Evolutionary conservation across 352 stramenopile species (phyloP), one percentile per base, ranked within the genome.

Genomic region (Stramenopiles sp.): DNA sequence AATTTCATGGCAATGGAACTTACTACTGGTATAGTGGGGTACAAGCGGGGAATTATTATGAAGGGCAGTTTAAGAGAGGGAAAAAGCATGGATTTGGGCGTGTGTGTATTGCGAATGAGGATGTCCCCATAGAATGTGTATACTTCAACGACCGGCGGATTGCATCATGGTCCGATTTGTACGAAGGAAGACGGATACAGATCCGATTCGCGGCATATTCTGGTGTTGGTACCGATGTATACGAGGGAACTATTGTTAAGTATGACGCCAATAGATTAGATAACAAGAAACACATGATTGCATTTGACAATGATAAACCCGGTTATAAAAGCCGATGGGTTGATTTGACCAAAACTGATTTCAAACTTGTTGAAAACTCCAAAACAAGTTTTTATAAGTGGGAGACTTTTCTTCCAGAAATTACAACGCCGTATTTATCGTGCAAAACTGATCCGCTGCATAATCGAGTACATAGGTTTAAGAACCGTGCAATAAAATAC

Each of bases 21-120:
- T 94, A 92, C 81, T 87, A 88, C 82, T 93, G 91, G 80, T 82
- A 82, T 8, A 76, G 71, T 75, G 85, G 85, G 7, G 83, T 71
- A 30, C 75, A 71, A 71, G 55, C 55, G 55, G 55, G 67, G 83
- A 87, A 67, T 87, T 88, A 84, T 1, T 94, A 94, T 81, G 84
- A 85, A 75, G 90, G 90, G 75, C 88, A 93, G 32, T 91, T 90
- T 80, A 85, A 85, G 32, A 86, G 91, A 75, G 90, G 88, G 85
- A 32, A 85, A 25, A 81, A 87, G 0, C 86, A 91, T 82, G 89
- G 89, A n/a, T 78, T 81, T 0, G 88, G 89, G 75, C 84, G 81
- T 22, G 22, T 25, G 22, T 27, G 27, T 25, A 22, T 22, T 22
- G 55, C 55, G 27, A 27, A 27, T 27, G 55, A 71, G 27, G 22